phyloP scores from a whole-genome alignment of 164 flowering plant species.

The Magnolia officinalis region DNA sequence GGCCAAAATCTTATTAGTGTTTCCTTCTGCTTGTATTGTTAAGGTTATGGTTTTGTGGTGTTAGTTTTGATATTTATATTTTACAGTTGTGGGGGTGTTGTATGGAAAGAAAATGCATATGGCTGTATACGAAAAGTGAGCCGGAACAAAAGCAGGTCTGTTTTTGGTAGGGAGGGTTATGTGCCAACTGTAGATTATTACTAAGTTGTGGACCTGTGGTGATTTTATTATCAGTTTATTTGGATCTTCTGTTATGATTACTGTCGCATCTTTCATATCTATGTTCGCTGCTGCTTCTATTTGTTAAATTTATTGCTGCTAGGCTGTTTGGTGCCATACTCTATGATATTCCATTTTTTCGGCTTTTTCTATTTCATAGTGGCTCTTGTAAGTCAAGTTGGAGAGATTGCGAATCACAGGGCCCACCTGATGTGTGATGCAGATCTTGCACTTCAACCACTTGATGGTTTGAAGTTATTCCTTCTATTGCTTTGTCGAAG shows the following conservation, averaged over 20 bases:
- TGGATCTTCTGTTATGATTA: no score
- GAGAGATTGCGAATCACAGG: background rate
- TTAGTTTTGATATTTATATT: conserved; percentile 9
- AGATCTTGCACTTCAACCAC: no score
- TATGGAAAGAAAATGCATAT: background rate
- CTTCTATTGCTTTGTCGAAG: no score
- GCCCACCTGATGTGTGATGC: no score
- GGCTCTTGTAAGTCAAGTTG: background rate
- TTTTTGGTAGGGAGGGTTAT: background rate
- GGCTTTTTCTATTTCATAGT: no score
- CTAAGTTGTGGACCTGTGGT: conserved; percentile 7
- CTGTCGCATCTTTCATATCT: background rate
- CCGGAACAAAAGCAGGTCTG: background rate
- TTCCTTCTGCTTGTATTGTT: conserved; percentile 8
- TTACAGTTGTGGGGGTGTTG: background rate
- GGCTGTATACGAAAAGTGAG: background rate
- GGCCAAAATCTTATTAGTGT: background rate
- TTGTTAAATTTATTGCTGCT: no score
- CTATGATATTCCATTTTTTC: no score
- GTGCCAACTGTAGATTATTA: conserved; percentile 6
- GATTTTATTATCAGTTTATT: background rate
- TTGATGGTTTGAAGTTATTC: no score
- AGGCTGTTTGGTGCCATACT: no score
- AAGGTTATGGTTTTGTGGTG: background rate
- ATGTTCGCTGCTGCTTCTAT: no score